Evolutionary conservation across 495 filamentous ascomycete species (phyloP).

Genomic region (Podospora pseudopauciseta): DNA sequence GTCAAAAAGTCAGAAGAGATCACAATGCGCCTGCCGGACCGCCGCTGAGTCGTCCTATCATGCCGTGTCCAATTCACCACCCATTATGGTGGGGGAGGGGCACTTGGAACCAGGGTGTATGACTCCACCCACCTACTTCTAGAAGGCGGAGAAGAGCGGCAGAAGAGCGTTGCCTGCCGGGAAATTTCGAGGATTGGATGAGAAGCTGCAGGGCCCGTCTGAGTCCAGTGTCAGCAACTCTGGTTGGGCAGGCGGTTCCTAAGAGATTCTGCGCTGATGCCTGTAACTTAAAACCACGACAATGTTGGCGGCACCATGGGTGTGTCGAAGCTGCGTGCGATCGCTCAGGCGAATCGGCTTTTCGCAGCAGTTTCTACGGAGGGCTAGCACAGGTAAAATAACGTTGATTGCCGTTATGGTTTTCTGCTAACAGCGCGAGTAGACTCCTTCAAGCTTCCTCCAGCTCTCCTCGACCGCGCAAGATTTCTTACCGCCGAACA

Average conservation of each 20-base stretch:
- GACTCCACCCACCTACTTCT: not conserved
- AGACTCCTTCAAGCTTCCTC: slow-evolving; percentile 26
- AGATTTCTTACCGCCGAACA: slow-evolving; percentile 39
- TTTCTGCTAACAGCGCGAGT: slow-evolving; percentile 5
- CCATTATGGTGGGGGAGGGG: slow-evolving; percentile 22
- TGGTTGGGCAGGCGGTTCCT: not conserved
- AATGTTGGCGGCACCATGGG: slow-evolving; percentile 54
- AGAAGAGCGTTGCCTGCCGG: slow-evolving; percentile 15
- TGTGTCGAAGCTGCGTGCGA: slow-evolving; percentile 50
- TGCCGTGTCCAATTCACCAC: slow-evolving; percentile 2
- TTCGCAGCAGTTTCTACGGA: slow-evolving; percentile 37
- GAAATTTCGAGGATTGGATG: slow-evolving; percentile 6
- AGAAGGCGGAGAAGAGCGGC: slow-evolving; percentile 13
- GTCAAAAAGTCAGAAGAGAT: slow-evolving; percentile 7
- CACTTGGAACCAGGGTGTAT: slow-evolving; percentile 4
- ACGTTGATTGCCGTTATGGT: not conserved
- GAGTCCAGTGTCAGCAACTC: not conserved
- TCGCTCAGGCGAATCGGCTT: slow-evolving; percentile 36
- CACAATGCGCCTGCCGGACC: not conserved
- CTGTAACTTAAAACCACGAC: slow-evolving; percentile 22
- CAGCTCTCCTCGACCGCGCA: slow-evolving; percentile 42
- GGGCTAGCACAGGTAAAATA: slow-evolving; percentile 43
- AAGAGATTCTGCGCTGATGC: slow-evolving; percentile 12
- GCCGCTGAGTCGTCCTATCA: not conserved
- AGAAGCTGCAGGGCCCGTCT: slow-evolving; percentile 2